Base-by-base conservation (phyloP, 2,329 filamentous ascomycete genomes). In the Penicillium vulpinum region DNA sequence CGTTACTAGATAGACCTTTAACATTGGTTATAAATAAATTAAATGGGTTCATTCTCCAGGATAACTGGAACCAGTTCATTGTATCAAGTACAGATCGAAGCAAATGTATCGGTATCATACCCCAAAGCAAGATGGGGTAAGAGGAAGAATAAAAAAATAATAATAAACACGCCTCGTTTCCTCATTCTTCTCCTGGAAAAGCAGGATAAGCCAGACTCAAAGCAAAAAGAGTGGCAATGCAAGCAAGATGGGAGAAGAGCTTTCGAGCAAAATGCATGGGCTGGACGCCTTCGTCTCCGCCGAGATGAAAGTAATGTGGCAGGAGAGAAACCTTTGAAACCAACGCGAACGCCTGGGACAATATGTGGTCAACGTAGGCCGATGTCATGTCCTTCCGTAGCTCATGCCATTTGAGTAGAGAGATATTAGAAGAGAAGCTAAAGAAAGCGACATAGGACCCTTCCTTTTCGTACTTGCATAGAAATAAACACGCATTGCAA, bases 101-200 rank as follows among this genome's bases (percentile, higher is more conserved):
- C 63, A 62, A 65, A 54, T 60, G 56, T 52, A 63, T 59, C 57
- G 52, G 43, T 61, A 58, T 63, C 56, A 61, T 44, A 55, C 24
- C 51, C 54, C 51, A 48, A 59, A 58, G 59, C 54, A 62, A 62
- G 51, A 54, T 51, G 45, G 49, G 57, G 43, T 55, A 54, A 53
- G 59, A 51, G 36, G 40, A 62, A 52, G 43, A 57, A 21, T 39
- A 48, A 55, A 57, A 50, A 58, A 46, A 62, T n/a, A n/a, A 52
- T 31, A 47, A 53, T 41, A 61, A 43, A 53, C 54, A 62, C 47
- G 40, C 46, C 59, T 43, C 54, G 39, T 56, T 36, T 52, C 41
- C 38, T 52, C 48, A 36, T 62, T 36, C 44, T 39, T 51, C 54
- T 57, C 36, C 51, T 49, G 52, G 29, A 40, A 51, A 38, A 57